Base-by-base conservation (phyloP, 768 basidiomycete species). In the Rhodotorula graminis region DNA sequence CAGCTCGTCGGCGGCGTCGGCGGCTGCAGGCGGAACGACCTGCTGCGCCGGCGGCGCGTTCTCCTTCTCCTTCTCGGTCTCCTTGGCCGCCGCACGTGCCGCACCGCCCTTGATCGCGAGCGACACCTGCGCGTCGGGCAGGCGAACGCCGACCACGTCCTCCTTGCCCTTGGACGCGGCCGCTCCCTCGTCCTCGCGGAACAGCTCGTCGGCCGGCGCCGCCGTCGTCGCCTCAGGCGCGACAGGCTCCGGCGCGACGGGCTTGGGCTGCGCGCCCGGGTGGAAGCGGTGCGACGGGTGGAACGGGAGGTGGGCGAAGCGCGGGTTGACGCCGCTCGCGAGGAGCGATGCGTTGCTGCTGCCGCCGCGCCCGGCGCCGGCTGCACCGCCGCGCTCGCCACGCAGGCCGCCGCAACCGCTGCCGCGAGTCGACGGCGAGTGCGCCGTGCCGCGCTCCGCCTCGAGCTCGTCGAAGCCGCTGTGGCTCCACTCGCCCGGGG, bases 401-500 rank as follows among this genome's bases (percentile, higher is more conserved):
- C 44, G 44, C 7, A 46, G 37, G 37, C 37, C 64, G 21, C 70
- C 31, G 40, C 59, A 25, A 31, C 59, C 14, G 16, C 44, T 18
- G 44, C 44, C 44, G 18, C 44, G 44, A 46, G 18, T 14, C 6
- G 44, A 46, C 6, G 44, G 14, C 12, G 44, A 42, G 8, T 46
- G 37, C 46, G 16, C 37, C 37, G 60, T 3, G 77, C 52, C 82
- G 82, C 65, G 84, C 84, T 85, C 85, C 65, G 84, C 84, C 81
- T 87, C 90, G 86, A 92, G 86, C 82, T 94, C 90, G 80, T 92
- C 91, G 74, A 88, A 94, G 3, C 91, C 91, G 78, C 92, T 91
- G 78, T 93, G 92, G 0, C 85, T 88, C 92, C 92, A 93, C 7
- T 86, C 80, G 50, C 84, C 85, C 53, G 58, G 37, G 12, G 40